phyloP scores from a whole-genome alignment of 805 yeast species.

The Candida nitratophila region DNA sequence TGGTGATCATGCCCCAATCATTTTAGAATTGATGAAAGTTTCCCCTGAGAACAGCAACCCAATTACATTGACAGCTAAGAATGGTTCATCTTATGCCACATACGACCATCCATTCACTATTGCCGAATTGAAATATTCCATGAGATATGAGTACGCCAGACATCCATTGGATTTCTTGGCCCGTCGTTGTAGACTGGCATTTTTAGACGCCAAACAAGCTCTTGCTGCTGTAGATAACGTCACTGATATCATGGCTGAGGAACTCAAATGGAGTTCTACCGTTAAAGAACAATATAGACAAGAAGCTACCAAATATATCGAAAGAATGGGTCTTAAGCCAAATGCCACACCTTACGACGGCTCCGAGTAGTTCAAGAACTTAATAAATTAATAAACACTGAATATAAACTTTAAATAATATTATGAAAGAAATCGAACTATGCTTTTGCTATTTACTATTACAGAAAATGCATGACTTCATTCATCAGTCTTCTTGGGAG shows the following conservation, averaged over 20 bases:
- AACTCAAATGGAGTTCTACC: conserved; percentile 63
- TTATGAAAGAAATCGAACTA: too few species aligned
- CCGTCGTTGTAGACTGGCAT: conserved; percentile 89
- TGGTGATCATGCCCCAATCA: conserved; percentile 82
- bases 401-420: too few species aligned
- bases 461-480: too few species aligned
- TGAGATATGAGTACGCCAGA: conserved; percentile 77
- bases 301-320: conserved; percentile 51
- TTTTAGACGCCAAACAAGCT: conserved; percentile 83
- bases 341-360: conserved; percentile 16
- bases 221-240: conserved; percentile 75
- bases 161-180: conserved; percentile 87
- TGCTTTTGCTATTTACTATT: too few species aligned
- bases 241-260: conserved; percentile 76
- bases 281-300: conserved; percentile 46
- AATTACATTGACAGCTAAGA: conserved; percentile 19
- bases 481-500: conserved; percentile 27
- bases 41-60: conserved; percentile 52
- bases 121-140: conserved; percentile 81
- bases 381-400: too few species aligned
- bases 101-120: conserved; percentile 82
- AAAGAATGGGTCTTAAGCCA: conserved; percentile 47
- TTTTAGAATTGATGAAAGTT: conserved; percentile 49
- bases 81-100: conserved; percentile 33
- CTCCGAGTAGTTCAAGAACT: not conserved